Percentiles rank a stretch among this genome's conserved stretches.
Evolutionary conservation across 441 rosid genomes (phyloP).

Genomic region (Corymbia calophylla): DNA sequence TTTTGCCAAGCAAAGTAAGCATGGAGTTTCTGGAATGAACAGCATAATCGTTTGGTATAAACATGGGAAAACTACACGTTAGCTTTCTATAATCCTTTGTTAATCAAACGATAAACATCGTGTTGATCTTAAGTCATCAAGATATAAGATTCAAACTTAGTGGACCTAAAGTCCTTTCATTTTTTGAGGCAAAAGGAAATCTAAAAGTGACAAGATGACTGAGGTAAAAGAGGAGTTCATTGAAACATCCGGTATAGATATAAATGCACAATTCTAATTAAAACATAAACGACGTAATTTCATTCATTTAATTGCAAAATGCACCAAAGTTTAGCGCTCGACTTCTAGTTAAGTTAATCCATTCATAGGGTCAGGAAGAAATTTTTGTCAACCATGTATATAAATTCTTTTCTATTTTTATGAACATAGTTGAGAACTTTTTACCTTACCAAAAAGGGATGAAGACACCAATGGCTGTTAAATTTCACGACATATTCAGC

Average conservation of each 20-base stretch:
- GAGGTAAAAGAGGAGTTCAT: not conserved
- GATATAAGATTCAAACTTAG: not conserved
- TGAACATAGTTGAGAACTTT: accelerated
- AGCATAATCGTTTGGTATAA: not conserved
- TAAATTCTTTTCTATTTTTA: not conserved
- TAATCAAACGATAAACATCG: not conserved
- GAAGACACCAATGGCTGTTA: accelerated
- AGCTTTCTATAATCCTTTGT: not conserved
- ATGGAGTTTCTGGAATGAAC: not conserved
- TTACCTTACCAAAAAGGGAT: not conserved
- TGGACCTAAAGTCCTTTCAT: not conserved
- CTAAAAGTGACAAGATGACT: not conserved
- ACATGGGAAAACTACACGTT: not conserved
- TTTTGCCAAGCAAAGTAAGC: not conserved
- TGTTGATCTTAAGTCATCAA: too few species aligned
- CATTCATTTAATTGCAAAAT: not conserved
- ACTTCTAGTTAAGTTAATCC: not conserved
- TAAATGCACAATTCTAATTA: not conserved
- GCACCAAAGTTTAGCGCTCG: not conserved
- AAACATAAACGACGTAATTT: not conserved
- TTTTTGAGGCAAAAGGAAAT: not conserved
- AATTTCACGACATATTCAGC: not conserved
- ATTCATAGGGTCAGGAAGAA: not conserved
- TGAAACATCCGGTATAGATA: not conserved
- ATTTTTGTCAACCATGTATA: not conserved